These are phyloP conservation scores for Afroboletus lepidellus DNA, from an alignment of 1,284 basidiomycete species.

Conservation along the genomic window DNA sequence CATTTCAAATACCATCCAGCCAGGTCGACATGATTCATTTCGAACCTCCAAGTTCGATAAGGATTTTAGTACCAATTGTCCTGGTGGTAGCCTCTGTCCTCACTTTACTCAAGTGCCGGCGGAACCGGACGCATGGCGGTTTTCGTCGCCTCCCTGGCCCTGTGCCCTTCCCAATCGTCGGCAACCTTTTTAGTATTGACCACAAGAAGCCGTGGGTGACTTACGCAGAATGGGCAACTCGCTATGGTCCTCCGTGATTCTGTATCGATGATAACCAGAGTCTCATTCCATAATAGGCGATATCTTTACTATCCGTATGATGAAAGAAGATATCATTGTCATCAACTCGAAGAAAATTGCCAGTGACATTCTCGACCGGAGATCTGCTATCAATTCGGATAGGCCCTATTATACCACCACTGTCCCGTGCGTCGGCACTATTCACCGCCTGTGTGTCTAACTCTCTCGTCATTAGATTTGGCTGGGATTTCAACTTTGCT, in stretches of 20 bases:
- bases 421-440: conserved; percentile 17
- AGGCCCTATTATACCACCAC: conserved; percentile 26
- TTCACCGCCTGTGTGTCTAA: neutral
- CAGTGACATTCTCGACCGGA: conserved; percentile 23
- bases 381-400: conserved; percentile 29
- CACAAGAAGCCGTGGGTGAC: conserved; percentile 20
- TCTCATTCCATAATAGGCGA: conserved; percentile 15
- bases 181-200: conserved; percentile 24
- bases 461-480: conserved; percentile 20
- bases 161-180: conserved; percentile 21
- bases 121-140: neutral
- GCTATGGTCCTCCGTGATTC: conserved; percentile 15
- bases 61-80: conserved; percentile 1
- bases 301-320: conserved; percentile 21
- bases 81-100: conserved; percentile 4
- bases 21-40: conserved; percentile 15
- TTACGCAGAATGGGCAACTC: conserved; percentile 21
- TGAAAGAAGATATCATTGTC: conserved; percentile 26
- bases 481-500: conserved; percentile 25
- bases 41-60: neutral
- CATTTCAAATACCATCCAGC: too few species aligned
- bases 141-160: conserved; percentile 23
- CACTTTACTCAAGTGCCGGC: conserved; percentile 8
- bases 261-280: neutral
- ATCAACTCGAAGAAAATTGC: conserved; percentile 23